These are phyloP conservation scores for Dactylellina haptotyla DNA, from an alignment of 2,329 filamentous ascomycete species.

Conservation along the genomic window DNA sequence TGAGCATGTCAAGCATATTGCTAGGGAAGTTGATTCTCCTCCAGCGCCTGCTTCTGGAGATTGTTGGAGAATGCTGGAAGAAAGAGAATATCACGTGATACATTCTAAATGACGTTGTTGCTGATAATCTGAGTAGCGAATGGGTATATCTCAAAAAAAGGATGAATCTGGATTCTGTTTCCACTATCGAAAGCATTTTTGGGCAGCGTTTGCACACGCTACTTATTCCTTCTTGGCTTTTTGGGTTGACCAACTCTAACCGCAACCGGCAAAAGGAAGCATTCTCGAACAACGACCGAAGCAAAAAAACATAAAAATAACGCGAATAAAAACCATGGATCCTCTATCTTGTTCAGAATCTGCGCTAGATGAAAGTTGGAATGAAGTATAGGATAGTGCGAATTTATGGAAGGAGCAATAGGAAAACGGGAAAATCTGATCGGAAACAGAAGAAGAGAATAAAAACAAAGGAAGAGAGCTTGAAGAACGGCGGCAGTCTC, in stretches of 20 bases:
- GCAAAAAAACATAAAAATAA: slow-evolving; percentile 43
- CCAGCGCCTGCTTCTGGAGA: no score
- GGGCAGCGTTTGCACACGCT: background rate
- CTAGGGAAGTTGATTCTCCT: no score
- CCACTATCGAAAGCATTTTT: background rate
- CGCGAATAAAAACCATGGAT: slow-evolving; percentile 48
- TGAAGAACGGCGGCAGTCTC: slow-evolving; percentile 11
- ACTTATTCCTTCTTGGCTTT: background rate
- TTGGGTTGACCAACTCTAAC: slow-evolving; percentile 39
- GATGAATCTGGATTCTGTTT: no score
- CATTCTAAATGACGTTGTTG: background rate
- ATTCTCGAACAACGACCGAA: slow-evolving; percentile 48
- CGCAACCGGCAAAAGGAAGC: slow-evolving; percentile 48
- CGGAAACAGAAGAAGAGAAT: background rate
- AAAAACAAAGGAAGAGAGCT: slow-evolving; percentile 3
- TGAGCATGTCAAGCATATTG: no score
- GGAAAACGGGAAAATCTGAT: slow-evolving; percentile 14
- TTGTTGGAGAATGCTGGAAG: no score
- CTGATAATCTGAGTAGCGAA: no score
- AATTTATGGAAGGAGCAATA: no score
- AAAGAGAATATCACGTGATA: background rate
- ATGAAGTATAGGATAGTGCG: no score
- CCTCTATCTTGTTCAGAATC: slow-evolving; percentile 29
- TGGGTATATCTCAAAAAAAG: no score
- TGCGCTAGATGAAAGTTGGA: slow-evolving; percentile 11